These are phyloP conservation scores for Tylopilus vinaceipallidus DNA, from an alignment of 768 basidiomycete species.

Conservation along the genomic window DNA sequence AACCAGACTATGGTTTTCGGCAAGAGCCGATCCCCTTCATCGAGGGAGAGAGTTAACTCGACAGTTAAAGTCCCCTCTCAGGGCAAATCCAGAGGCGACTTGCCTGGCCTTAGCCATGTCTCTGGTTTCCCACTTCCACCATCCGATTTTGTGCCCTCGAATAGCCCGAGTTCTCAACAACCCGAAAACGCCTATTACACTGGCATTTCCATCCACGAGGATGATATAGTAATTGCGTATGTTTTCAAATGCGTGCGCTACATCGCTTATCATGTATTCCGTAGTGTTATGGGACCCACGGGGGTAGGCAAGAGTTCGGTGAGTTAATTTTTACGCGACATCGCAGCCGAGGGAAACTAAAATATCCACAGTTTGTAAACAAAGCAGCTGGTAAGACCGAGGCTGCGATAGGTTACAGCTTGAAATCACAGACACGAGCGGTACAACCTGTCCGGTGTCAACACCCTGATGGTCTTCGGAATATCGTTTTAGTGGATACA, in stretches of 20 bases:
- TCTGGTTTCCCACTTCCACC: too few relatives aligned
- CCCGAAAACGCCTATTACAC: too few relatives aligned
- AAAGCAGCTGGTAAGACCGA: background rate
- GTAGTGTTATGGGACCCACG: constrained; percentile 18
- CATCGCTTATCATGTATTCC: background rate
- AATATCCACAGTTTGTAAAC: too few relatives aligned
- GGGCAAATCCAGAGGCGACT: too few relatives aligned
- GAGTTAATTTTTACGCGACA: background rate
- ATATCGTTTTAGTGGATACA: constrained; percentile 14
- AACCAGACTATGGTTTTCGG: too few relatives aligned
- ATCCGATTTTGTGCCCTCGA: too few relatives aligned
- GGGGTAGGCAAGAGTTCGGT: constrained; percentile 17
- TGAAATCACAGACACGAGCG: constrained; percentile 6
- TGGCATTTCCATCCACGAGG: background rate
- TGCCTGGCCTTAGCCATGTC: too few relatives aligned
- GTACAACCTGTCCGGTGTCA: constrained; percentile 7
- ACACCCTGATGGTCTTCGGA: constrained; percentile 13
- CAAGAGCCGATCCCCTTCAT: too few relatives aligned
- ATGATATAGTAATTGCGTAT: constrained; percentile 17
- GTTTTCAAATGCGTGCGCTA: background rate
- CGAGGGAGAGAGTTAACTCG: too few relatives aligned
- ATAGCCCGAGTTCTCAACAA: too few relatives aligned
- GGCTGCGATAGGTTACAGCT: background rate
- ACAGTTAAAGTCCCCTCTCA: too few relatives aligned
- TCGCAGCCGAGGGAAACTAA: background rate